Conservation (phyloP, 176 grass and related monocot species). For the Juncus inflexus region DNA sequence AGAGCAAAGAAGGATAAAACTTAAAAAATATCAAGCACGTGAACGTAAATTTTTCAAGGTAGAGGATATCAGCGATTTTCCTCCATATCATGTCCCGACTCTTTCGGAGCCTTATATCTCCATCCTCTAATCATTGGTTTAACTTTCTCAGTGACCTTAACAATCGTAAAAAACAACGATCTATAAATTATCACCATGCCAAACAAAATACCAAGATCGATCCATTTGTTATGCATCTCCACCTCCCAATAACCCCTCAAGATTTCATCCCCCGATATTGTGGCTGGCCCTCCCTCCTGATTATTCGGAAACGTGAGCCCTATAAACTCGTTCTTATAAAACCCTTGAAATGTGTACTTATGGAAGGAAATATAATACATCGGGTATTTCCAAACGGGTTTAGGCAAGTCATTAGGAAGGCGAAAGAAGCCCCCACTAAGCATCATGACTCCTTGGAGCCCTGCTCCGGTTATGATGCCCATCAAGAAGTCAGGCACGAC, state of each 20-base stretch:
- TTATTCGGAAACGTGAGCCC: slow-evolving; percentile 17
- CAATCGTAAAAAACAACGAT: slow-evolving; percentile 12
- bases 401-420: slow-evolving; percentile 6
- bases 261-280: slow-evolving; percentile 18
- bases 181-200: slow-evolving; percentile 19
- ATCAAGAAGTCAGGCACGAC: slow-evolving; percentile 34
- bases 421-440: slow-evolving; percentile 25
- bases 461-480: slow-evolving; percentile 35
- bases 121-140: slow-evolving; percentile 16
- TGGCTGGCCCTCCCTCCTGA: background rate
- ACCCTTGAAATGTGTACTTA: slow-evolving; percentile 27
- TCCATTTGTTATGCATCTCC: slow-evolving; percentile 10
- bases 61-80: too few species aligned
- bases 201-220: slow-evolving; percentile 23
- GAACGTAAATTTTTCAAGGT: too few species aligned
- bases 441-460: slow-evolving; percentile 34
- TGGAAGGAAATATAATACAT: slow-evolving; percentile 28
- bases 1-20: too few species aligned
- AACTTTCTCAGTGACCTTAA: slow-evolving; percentile 13
- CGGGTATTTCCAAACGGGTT: slow-evolving; percentile 11
- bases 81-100: too few species aligned
- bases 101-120: too few species aligned
- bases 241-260: slow-evolving; percentile 3
- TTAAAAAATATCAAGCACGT: too few species aligned
- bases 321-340: slow-evolving; percentile 32